Base-by-base conservation (phyloP, 2,329 filamentous ascomycete species). In the Fusarium pininemorale region DNA sequence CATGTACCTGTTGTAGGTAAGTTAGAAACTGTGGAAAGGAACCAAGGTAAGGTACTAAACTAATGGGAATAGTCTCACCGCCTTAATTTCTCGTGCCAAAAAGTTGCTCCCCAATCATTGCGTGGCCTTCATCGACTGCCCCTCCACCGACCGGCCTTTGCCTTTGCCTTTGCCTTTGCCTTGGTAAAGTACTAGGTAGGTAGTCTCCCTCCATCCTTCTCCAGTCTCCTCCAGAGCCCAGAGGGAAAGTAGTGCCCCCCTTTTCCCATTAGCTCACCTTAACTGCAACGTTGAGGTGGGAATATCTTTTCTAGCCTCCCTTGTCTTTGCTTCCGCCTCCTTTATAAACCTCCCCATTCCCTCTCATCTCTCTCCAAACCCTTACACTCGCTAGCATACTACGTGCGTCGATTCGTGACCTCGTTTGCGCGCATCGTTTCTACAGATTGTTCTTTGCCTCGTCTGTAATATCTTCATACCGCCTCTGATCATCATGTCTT, bases 11-110 rank as follows among this genome's bases (percentile, higher is more conserved):
- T 14, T 51, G 47, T 14, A 32, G 22, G 28, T 24, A 24, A 35
- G n/a, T 35, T 35, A 35, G 14, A 35, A n/a, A 35, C 30, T 35
- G n/a, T 24, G 39, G 18, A 35, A 54, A 37, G 28, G 51, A 54
- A 74, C 72, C 35, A 18, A 37, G 16, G 35, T 22, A 28, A 48
- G 13, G 45, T 48, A 47, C 18, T 47, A 20, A 22, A 48, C 45
- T 68, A 67, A 68, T 64, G 58, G 44, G 54, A 68, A 69, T 62
- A 62, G 38, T 57, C 77, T 79, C 78, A 79, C 78, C 78, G 78
- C 78, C 72, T 78, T 73, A 77, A 76, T 77, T 73, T 79, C 73
- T 76, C 50, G 35, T 65, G 63, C 38, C 55, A 57, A 57, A 48
- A 41, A 63, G 57, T 51, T 48, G 26, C 50, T 66, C 68, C 67